Percentiles rank a stretch among this genome's conserved stretches.
phyloP scores from a whole-genome alignment of 108 stramenopile species.

The Mayamaea pseudoterrestris region DNA sequence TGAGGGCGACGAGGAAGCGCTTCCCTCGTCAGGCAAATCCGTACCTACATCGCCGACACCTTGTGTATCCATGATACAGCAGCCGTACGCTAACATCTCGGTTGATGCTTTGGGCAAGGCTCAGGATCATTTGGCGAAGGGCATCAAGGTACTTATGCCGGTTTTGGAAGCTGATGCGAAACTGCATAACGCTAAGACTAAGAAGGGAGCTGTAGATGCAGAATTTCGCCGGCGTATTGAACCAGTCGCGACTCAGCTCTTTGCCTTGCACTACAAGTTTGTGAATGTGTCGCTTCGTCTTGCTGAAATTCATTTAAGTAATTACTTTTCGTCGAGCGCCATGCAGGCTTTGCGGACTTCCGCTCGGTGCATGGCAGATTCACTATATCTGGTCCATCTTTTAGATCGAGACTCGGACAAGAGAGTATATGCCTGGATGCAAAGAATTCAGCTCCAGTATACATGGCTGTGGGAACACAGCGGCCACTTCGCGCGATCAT shows the following conservation, averaged over 20 bases:
- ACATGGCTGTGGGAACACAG: constrained; percentile 77
- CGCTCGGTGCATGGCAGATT: constrained; percentile 43
- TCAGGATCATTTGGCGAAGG: constrained; percentile 33
- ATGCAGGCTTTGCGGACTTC: constrained; percentile 58
- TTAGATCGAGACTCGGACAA: constrained; percentile 3
- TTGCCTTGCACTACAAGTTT: constrained; percentile 63
- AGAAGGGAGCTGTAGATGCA: background rate
- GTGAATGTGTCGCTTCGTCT: constrained; percentile 65
- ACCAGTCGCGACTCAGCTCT: constrained; percentile 57
- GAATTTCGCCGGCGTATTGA: constrained; percentile 36
- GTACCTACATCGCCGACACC: no score
- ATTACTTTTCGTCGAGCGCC: constrained; percentile 69
- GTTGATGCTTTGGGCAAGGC: constrained; percentile 54
- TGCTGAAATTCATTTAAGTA: constrained; percentile 60
- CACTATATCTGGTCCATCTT: constrained; percentile 27
- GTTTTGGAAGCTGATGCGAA: constrained; percentile 1
- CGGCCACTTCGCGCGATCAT: constrained; percentile 80
- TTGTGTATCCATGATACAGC: no score
- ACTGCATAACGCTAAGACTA: constrained; percentile 4
- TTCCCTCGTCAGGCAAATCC: no score
- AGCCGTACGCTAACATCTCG: constrained; percentile 59
- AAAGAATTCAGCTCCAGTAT: constrained; percentile 51
- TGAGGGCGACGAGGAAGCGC: background rate
- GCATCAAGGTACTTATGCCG: constrained; percentile 1
- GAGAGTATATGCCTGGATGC: constrained; percentile 12